These are phyloP conservation scores for Porodaedalea pini DNA, from an alignment of 1,284 basidiomycete species.

Conservation along the genomic window DNA sequence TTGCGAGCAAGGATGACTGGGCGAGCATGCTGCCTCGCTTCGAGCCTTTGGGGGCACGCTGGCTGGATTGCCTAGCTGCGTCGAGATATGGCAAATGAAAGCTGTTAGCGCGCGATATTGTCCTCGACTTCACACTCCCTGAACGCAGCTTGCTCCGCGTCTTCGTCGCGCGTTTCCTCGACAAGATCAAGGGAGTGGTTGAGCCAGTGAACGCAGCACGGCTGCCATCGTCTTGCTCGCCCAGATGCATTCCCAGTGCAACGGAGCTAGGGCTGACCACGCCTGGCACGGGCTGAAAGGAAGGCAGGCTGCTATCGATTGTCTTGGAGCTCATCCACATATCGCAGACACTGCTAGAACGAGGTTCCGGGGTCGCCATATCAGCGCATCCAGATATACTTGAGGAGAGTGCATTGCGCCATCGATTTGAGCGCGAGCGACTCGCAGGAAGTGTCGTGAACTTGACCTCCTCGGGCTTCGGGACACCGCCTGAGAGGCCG, in stretches of 20 bases:
- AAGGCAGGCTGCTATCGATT: background rate
- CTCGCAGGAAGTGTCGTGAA: conserved; percentile 7
- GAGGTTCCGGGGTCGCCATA: background rate
- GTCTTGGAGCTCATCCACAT: background rate
- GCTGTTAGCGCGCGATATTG: conserved; percentile 3
- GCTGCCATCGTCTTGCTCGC: background rate
- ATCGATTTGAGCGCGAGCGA: conserved; percentile 4
- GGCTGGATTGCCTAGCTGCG: background rate
- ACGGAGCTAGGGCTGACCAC: background rate
- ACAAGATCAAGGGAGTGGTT: background rate
- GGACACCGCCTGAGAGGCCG: background rate
- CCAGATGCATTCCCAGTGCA: background rate
- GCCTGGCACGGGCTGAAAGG: background rate
- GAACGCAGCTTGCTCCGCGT: background rate
- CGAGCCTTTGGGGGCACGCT: background rate
- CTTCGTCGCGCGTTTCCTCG: background rate
- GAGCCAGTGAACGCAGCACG: background rate
- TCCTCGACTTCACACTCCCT: background rate
- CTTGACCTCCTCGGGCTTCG: conserved; percentile 5
- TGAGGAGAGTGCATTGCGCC: conserved; percentile 6
- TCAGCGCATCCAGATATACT: background rate
- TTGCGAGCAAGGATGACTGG: conserved; percentile 1
- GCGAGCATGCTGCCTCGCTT: background rate
- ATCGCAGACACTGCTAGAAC: background rate
- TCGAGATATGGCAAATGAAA: background rate